Percentiles rank a stretch among this genome's conserved stretches.
Conservation (phyloP, 495 filamentous ascomycete genomes). For the Massariosphaeria phaeospora region DNA sequence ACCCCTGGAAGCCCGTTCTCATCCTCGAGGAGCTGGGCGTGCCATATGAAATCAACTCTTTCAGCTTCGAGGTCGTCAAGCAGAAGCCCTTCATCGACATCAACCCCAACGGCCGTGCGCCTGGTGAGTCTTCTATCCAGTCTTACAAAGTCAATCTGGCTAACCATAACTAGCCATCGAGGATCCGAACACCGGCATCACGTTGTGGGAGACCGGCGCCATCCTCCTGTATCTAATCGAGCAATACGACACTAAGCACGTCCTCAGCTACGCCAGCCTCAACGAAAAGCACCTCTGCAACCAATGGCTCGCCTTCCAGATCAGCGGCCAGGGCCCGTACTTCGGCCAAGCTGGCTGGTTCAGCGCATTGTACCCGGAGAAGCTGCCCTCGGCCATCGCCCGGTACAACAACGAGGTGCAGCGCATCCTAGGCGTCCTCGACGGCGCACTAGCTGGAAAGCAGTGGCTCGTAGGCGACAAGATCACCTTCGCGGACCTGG, state of each 20-base stretch:
- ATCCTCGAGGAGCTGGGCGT: slow-evolving; percentile 32
- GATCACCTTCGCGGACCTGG: slow-evolving; percentile 47
- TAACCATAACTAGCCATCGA: slow-evolving; percentile 1
- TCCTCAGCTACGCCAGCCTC: slow-evolving; percentile 30
- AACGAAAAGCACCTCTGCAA: slow-evolving; percentile 35
- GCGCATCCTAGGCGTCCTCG: slow-evolving; percentile 47
- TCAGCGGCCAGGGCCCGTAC: slow-evolving; percentile 43
- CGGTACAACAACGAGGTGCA: slow-evolving; percentile 48
- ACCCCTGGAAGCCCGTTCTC: slow-evolving; percentile 4
- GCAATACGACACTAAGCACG: slow-evolving; percentile 35
- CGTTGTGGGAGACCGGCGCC: slow-evolving; percentile 33
- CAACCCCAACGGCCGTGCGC: slow-evolving; percentile 43
- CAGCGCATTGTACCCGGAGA: slow-evolving; percentile 44
- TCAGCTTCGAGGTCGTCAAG: slow-evolving; percentile 15
- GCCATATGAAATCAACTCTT: slow-evolving; percentile 18
- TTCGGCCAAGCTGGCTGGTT: slow-evolving; percentile 45
- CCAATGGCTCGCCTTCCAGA: slow-evolving; percentile 44
- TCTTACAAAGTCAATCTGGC: not conserved
- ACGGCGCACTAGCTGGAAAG: slow-evolving; percentile 36
- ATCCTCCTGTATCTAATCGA: slow-evolving; percentile 38
- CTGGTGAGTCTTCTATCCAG: slow-evolving; percentile 1
- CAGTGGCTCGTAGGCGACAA: slow-evolving; percentile 53
- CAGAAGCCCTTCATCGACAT: slow-evolving; percentile 20
- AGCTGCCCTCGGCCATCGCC: slow-evolving; percentile 44
- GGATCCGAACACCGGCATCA: slow-evolving; percentile 22